Conservation (phyloP, 129 eudicot species). For the Sambucus nigra region DNA sequence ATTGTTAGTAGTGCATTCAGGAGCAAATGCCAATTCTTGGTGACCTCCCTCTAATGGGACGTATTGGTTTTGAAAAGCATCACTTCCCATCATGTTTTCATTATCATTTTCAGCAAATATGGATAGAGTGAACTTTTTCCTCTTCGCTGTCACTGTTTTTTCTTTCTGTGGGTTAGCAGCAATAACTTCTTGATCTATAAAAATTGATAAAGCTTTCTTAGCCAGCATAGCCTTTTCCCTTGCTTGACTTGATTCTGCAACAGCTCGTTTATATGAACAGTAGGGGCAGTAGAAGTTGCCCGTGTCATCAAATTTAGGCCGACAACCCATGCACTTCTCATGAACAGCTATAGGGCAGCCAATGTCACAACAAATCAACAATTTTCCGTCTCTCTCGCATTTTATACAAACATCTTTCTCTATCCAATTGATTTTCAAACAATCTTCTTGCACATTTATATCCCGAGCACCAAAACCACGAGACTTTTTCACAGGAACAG, state of each 20-base stretch:
- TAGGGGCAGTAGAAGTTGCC: slow-evolving; percentile 61
- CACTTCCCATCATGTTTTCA: neutral
- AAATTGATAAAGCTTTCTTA: slow-evolving; percentile 36
- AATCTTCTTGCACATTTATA: slow-evolving; percentile 4
- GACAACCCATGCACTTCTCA: slow-evolving; percentile 50
- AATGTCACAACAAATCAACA: slow-evolving; percentile 43
- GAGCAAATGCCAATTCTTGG: neutral
- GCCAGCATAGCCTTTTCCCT: slow-evolving; percentile 31
- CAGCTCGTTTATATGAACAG: slow-evolving; percentile 35
- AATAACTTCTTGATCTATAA: slow-evolving; percentile 22
- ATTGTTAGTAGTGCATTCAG: neutral
- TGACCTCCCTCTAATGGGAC: slow-evolving; percentile 13
- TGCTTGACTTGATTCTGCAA: slow-evolving; percentile 17
- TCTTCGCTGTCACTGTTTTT: slow-evolving; percentile 6
- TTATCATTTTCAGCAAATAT: slow-evolving; percentile 4
- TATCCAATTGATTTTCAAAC: slow-evolving; percentile 34
- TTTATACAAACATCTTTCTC: slow-evolving; percentile 34
- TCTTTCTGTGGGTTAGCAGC: slow-evolving; percentile 11
- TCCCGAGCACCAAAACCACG: neutral
- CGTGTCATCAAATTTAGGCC: slow-evolving; percentile 29
- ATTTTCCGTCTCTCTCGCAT: slow-evolving; percentile 45
- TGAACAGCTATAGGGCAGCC: slow-evolving; percentile 63
- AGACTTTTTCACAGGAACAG: neutral
- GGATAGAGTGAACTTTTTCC: slow-evolving; percentile 11
- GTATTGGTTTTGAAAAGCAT: slow-evolving; percentile 9